phyloP scores from a whole-genome alignment of 2,329 filamentous ascomycete genomes.

The Scleromitrula shiraiana region DNA sequence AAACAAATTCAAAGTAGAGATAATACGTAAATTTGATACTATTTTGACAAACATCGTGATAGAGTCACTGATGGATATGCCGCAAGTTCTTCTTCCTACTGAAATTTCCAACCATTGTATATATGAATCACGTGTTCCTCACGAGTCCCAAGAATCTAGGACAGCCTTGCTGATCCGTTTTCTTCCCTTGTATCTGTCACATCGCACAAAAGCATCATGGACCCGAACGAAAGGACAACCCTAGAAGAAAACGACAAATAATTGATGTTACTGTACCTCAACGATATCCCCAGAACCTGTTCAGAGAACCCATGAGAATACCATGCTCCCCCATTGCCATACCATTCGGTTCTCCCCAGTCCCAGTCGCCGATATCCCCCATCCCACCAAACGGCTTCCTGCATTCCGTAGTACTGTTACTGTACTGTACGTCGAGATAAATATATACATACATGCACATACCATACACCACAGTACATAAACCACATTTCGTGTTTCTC shows the following conservation, averaged over 20 bases:
- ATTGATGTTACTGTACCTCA: not conserved
- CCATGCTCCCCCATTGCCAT: not conserved
- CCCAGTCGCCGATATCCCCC: slow-evolving; percentile 8
- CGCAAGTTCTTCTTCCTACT: not conserved
- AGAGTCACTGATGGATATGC: too few species aligned
- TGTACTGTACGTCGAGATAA: slow-evolving; percentile 8
- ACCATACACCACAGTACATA: not conserved
- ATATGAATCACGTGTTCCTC: not conserved
- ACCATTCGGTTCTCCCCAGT: not conserved
- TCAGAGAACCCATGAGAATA: not conserved
- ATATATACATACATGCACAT: slow-evolving; percentile 4
- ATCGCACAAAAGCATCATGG: not conserved
- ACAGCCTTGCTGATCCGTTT: not conserved
- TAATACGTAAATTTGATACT: too few species aligned
- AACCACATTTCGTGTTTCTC: too few species aligned
- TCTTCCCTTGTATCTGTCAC: not conserved
- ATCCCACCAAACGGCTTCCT: slow-evolving; percentile 9
- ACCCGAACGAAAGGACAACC: not conserved
- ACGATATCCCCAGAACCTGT: not conserved
- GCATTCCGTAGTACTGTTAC: too few species aligned
- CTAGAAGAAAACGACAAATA: not conserved
- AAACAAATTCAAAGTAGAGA: too few species aligned
- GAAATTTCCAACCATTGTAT: not conserved
- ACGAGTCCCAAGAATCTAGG: not conserved
- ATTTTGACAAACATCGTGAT: too few species aligned